Evolutionary conservation across 1,139 yeast genomes (phyloP), one percentile per base, ranked within the genome.

Genomic region (Saccharomycopsis hybrid): DNA sequence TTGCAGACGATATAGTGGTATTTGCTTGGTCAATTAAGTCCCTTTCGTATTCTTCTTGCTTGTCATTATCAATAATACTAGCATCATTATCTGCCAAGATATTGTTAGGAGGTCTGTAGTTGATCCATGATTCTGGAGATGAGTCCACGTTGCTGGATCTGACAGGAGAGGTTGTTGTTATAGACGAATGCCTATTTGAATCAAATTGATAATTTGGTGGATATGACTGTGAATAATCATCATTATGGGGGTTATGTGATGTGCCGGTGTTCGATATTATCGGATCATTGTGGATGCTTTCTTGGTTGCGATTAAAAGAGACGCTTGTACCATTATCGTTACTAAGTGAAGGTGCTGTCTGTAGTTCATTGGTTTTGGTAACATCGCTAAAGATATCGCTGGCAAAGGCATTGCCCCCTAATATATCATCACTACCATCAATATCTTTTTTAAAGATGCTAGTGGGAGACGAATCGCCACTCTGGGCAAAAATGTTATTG

Each of bases 21-120:
- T 47, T 44, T 2, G 53, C 53, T 18, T 38, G 53, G 33, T 46
- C 49, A 9, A 50, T 43, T 9, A 50, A 36, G 8, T 48, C 47
- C 11, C 46, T 35, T 8, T 50, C 53, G 40, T 50, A 50, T 29
- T 50, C 53, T 39, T 50, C 43, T 30, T 48, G 51, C 29, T 47
- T 50, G n/a, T 25, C 31, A 28, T 27, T 31, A 44, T 50, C 49
- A 30, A 50, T 41, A 18, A 48, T 44, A 24, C 45, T 41, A 9
- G 18, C 46, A 13, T 35, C 40, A 9, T 13, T 28, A 29, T 40
- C 46, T 4, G 43, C 24, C 27, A 40, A 9, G 7, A 37, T 8
- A 11, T 13, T 8, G 33, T 25, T 37, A 7, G 37, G 18, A 11
- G 35, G 43, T 37, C 32, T 46, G 29, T 44, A 49, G 29, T 49